Base-by-base conservation (phyloP, 306 rosid species). In the Prunus mongolica region DNA sequence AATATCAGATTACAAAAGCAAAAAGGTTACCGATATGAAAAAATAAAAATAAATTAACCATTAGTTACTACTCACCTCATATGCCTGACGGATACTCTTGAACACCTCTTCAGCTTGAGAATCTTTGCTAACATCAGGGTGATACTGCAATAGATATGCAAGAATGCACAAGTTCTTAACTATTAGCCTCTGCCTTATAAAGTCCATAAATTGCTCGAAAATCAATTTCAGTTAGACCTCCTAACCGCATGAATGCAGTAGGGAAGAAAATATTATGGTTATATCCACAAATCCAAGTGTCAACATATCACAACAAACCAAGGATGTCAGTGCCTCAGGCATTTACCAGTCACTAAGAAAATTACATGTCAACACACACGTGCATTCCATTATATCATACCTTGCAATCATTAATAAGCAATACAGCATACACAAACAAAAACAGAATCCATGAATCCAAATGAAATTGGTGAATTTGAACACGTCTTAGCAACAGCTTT, bases 81-180 rank as follows among this genome's bases (percentile, higher is more conserved):
- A 90, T 24, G 98, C 95, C 73, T 60, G 87, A 60, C 75, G 92
- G 81, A 92, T 84, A 83, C 73, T 89, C 90, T 87, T 92, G 93
- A 94, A 94, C 67, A 83, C 72, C 64, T 90, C 93, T 66, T 79
- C 83, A 38, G 96, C 90, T 57, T 74, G 89, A n/a, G 87, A 86
- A 85, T 88, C 90, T 85, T 89, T 90, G 92, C 92, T 87, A 62
- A 94, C 98, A 84, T 94, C 97, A 25, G 97, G 96, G 82, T 92
- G 98, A 81, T 86, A 92, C 97, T 92, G 93, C 88, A 87, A 56
- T 32, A 78, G 63, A 18, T 52, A 14, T 27, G 83, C 63, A 52
- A 72, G 63, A 52, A 78, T 50, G 63, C 10, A 5, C 13, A 57
- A 45, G 27, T 73, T 76, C 60, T 54, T 10, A 49, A 50, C 32